Conservation (phyloP, 495 filamentous ascomycete genomes). For the Talaromyces nanjingensis region DNA sequence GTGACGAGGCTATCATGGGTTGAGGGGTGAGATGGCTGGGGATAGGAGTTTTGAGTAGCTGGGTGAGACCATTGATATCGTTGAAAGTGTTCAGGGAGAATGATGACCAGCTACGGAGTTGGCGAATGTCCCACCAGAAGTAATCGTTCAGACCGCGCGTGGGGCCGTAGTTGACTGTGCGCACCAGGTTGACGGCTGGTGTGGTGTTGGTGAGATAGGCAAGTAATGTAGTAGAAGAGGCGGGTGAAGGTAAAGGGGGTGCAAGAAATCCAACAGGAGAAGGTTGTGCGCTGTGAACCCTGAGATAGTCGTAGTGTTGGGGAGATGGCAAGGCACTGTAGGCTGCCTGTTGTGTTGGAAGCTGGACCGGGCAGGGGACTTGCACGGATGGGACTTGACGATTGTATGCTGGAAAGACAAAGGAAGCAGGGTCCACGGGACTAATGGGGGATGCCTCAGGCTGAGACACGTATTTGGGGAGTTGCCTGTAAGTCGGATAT, state of each 20-base stretch:
- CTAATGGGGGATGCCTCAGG: slow-evolving; percentile 40
- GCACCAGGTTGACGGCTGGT: slow-evolving; percentile 74
- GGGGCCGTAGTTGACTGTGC: slow-evolving; percentile 63
- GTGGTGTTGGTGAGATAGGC: slow-evolving; percentile 73
- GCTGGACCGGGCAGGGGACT: slow-evolving; percentile 14
- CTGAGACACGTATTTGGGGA: slow-evolving; percentile 57
- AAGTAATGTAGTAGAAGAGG: slow-evolving; percentile 62
- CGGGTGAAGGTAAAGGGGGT: slow-evolving; percentile 23
- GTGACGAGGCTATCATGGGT: slow-evolving; percentile 34
- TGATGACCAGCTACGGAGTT: slow-evolving; percentile 70
- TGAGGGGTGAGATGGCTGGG: slow-evolving; percentile 55
- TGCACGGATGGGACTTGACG: slow-evolving; percentile 14
- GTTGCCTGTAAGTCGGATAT: slow-evolving; percentile 74
- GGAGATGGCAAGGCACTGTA: slow-evolving; percentile 24
- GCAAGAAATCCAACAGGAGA: slow-evolving; percentile 44
- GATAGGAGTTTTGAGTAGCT: slow-evolving; percentile 67
- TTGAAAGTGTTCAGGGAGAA: slow-evolving; percentile 70
- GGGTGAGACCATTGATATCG: slow-evolving; percentile 62
- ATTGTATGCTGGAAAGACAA: slow-evolving; percentile 32
- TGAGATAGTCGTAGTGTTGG: slow-evolving; percentile 35
- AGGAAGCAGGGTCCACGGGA: slow-evolving; percentile 38
- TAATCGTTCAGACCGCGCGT: slow-evolving; percentile 67
- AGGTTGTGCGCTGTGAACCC: slow-evolving; percentile 31
- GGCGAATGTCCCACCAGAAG: slow-evolving; percentile 93
- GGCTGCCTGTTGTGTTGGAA: slow-evolving; percentile 28